phyloP scores from a whole-genome alignment of 2,329 filamentous ascomycete genomes.

The Thielaviopsis ethacetica region DNA sequence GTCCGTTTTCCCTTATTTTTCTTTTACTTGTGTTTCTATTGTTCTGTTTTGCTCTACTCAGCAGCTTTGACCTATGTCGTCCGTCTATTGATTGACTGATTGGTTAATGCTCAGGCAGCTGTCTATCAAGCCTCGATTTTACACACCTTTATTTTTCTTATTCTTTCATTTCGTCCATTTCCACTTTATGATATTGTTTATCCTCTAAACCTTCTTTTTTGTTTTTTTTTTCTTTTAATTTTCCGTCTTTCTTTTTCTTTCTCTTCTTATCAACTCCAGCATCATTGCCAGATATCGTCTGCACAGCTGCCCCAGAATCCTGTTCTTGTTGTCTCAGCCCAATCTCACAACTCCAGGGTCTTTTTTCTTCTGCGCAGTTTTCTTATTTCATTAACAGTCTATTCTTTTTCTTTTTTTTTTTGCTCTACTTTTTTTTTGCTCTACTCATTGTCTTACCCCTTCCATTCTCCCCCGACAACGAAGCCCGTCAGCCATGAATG shows the following conservation, averaged over 20 bases:
- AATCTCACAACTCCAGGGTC: neutral
- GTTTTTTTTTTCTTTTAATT: neutral
- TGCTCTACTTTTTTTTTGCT: neutral
- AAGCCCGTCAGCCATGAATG: neutral
- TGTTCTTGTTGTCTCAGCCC: neutral
- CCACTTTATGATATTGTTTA: neutral
- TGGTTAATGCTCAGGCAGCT: neutral
- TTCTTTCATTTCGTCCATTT: neutral
- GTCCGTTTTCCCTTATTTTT: neutral
- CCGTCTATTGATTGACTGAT: neutral
- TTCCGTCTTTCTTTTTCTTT: neutral
- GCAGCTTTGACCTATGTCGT: neutral
- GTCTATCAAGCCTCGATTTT: neutral
- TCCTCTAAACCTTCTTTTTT: neutral
- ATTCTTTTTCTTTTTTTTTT: neutral
- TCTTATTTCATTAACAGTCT: neutral
- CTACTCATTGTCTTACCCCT: neutral
- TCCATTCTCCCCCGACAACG: no score
- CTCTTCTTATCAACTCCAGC: neutral
- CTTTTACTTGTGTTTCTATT: neutral
- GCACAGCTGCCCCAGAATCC: neutral
- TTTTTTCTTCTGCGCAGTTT: neutral
- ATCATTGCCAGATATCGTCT: neutral
- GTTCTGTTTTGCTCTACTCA: neutral
- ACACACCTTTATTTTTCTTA: neutral